These are phyloP conservation scores for Fusarium gaditjirri DNA, from an alignment of 2,329 filamentous ascomycete genomes.

Conservation along the genomic window DNA sequence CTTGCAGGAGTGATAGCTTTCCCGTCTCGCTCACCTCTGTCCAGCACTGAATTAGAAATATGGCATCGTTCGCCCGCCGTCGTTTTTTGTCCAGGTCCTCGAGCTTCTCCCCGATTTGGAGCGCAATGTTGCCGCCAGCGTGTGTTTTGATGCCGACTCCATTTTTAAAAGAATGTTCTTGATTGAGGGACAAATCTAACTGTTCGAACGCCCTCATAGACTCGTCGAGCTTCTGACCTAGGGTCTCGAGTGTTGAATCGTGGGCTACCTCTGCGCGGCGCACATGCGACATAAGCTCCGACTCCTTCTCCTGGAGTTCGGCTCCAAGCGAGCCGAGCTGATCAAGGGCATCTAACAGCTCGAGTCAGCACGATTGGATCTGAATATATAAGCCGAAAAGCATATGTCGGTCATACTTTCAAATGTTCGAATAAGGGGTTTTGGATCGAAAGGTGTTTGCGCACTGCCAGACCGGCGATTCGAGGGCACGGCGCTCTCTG, in stretches of 20 bases:
- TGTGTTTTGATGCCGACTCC: conserved; percentile 54
- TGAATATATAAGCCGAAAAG: background rate
- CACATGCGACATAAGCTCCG: conserved; percentile 88
- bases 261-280: conserved; percentile 92
- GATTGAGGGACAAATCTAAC: conserved; percentile 84
- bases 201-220: conserved; percentile 93
- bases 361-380: conserved; percentile 20
- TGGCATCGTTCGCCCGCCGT: conserved; percentile 89
- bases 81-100: conserved; percentile 95
- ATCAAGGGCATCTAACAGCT: conserved; percentile 66
- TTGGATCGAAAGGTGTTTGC: conserved; percentile 84
- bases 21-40: conserved; percentile 92
- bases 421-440: conserved; percentile 95
- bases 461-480: conserved; percentile 80
- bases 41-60: conserved; percentile 97
- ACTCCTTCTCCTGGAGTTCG: conserved; percentile 89
- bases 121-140: conserved; percentile 85
- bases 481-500: conserved; percentile 82
- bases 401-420: conserved; percentile 66
- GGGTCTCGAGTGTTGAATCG: conserved; percentile 86
- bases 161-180: conserved; percentile 55
- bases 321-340: conserved; percentile 78
- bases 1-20: conserved; percentile 86
- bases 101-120: conserved; percentile 92
- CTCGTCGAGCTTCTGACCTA: conserved; percentile 89